Evolutionary conservation across 257 asterid species (phyloP), one percentile per base, ranked within the genome.

Genomic region (Plantago major): DNA sequence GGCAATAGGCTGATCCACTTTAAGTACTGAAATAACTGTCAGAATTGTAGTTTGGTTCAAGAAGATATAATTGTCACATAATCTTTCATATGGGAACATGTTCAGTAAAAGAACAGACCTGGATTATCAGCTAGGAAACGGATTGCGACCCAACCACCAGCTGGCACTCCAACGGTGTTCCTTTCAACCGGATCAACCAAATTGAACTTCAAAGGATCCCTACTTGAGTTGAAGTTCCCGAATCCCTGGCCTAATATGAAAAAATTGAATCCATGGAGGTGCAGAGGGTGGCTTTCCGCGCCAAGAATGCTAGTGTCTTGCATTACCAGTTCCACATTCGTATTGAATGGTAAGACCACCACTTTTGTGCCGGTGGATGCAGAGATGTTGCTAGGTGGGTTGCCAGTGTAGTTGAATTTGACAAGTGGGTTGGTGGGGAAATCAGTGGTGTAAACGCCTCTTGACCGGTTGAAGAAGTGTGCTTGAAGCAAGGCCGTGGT

Each of bases 121-220:
- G 95, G 95, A 79, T 85, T 85, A 55, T 85, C 88, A 0, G 88
- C 90, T 17, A 63, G 69, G 65, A 85, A 85, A 22, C 90, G 82
- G 64, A 85, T 63, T 0, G 85, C 86, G 5, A 86, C 77, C 90
- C 90, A 83, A 0, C 95, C 90, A 0, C 88, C 95, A 3, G 88
- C 37, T 0, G 95, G 90, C 2, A 86, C 88, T 42, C 84, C 80
- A 7, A 68, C 76, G 1, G 86, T 83, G 73, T 86, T 86, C 62
- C 90, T 83, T 72, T 81, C 90, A 3, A 61, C 83, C 46, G 90
- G 90, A 53, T 86, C 88, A 22, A 59, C 76, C 70, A 83, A 72
- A 62, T 86, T 83, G 77, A 83, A 86, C 58, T 55, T 69, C 0
- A 67, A 49, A 16, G 82, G 82, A 28, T 86, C 88, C 33, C 72